A percentile compares a stretch with the other conserved stretches of the same genome.
These are phyloP conservation scores for Drosera capensis DNA, from an alignment of 148 eudicot genomes.

Conservation along the genomic window DNA sequence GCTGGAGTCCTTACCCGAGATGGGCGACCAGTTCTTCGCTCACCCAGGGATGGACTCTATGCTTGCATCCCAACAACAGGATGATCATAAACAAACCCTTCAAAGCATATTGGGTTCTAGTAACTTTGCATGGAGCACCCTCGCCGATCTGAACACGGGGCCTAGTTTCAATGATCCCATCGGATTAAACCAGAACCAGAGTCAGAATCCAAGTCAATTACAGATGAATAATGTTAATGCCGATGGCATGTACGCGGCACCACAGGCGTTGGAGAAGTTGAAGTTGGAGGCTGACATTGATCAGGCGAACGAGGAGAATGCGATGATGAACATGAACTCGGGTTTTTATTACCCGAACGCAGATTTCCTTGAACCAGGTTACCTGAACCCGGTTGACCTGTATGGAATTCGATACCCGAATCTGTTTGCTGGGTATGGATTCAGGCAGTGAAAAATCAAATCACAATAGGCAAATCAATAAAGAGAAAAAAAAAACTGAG, in stretches of 20 bases:
- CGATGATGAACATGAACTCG: not conserved
- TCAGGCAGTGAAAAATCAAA: constrained; percentile 1
- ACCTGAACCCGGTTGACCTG: constrained; percentile 14
- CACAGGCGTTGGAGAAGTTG: not conserved
- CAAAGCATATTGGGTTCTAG: not conserved
- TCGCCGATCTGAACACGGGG: not conserved
- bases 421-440: not conserved
- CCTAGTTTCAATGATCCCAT: not conserved
- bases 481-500: too few species aligned
- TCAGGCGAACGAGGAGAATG: constrained; percentile 7
- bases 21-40: not conserved
- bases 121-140: not conserved
- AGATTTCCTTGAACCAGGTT: constrained; percentile 3
- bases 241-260: not conserved
- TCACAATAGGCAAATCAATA: too few species aligned
- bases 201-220: not conserved
- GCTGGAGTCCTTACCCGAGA: not conserved
- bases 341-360: not conserved
- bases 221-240: not conserved
- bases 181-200: not conserved
- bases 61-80: not conserved
- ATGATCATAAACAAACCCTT: not conserved
- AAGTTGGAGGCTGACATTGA: not conserved
- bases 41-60: not conserved
- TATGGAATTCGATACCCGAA: constrained; percentile 12